Conservation (phyloP, 176 grass and related monocot species). For the Pontederia crassipes region DNA sequence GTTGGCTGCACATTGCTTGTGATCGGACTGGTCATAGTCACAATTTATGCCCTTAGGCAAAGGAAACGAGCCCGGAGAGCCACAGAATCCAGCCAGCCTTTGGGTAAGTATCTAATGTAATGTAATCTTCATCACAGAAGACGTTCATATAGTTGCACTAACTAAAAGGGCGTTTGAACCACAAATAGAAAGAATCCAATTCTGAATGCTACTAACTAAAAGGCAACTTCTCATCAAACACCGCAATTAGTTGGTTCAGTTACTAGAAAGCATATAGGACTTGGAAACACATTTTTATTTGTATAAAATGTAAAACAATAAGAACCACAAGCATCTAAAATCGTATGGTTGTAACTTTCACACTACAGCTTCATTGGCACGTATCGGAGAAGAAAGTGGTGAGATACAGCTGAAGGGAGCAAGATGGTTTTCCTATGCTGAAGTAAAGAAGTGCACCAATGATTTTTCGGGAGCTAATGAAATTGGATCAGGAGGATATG, state of each 20-base stretch:
- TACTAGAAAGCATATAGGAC: no score
- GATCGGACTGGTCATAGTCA: conserved; percentile 47
- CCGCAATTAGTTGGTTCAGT: no score
- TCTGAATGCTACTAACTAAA: no score
- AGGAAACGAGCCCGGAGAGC: conserved; percentile 52
- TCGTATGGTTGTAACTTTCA: neutral
- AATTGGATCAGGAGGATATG: conserved; percentile 77
- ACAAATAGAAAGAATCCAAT: no score
- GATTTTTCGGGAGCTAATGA: conserved; percentile 78
- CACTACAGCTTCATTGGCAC: conserved; percentile 49
- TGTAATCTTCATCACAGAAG: neutral
- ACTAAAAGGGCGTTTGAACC: no score
- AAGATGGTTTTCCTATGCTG: conserved; percentile 83
- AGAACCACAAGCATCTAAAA: neutral
- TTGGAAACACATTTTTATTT: neutral
- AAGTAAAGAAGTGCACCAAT: conserved; percentile 60
- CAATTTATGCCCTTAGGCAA: conserved; percentile 54
- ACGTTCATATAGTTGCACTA: no score
- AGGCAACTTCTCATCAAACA: no score
- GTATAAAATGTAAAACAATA: neutral
- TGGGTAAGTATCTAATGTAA: conserved; percentile 28
- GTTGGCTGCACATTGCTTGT: conserved; percentile 55
- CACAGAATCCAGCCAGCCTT: conserved; percentile 62
- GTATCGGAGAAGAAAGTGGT: conserved; percentile 38
- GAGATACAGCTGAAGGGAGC: conserved; percentile 73